Evolutionary conservation across 192 early-diverging fungal species (phyloP).

Genomic region (Allomyces macrogynus): DNA sequence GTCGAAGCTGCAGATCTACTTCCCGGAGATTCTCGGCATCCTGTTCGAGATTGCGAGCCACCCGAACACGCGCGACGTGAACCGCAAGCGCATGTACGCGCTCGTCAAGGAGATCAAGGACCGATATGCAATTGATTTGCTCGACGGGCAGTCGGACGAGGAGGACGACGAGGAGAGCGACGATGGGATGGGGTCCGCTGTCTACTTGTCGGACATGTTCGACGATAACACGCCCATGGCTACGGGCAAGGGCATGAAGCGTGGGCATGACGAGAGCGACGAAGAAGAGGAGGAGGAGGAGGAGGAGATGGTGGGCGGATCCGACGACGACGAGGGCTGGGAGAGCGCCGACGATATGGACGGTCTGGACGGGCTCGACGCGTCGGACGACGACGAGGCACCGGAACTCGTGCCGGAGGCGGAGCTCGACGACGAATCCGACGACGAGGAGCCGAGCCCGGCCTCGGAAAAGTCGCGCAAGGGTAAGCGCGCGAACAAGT

Average conservation of each 20-base stretch:
- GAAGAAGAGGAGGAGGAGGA: not conserved
- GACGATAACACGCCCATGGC: not conserved
- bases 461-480: not conserved
- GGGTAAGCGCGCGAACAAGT: not conserved
- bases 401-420: not conserved
- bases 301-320: not conserved
- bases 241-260: not conserved
- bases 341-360: not conserved
- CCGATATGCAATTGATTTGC: not conserved
- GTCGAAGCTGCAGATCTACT: not conserved
- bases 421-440: not conserved
- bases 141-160: not conserved
- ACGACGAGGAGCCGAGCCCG: not conserved
- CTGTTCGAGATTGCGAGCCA: not conserved
- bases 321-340: not conserved
- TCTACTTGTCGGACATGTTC: not conserved
- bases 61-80: not conserved
- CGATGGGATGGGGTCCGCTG: too few relatives aligned
- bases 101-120: not conserved
- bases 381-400: not conserved
- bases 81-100: not conserved
- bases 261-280: not conserved
- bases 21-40: not conserved
- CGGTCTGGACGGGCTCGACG: not conserved
- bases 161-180: not conserved